Base-by-base conservation (phyloP, 306 rosid genomes). In the Cucurbita ficifolia region DNA sequence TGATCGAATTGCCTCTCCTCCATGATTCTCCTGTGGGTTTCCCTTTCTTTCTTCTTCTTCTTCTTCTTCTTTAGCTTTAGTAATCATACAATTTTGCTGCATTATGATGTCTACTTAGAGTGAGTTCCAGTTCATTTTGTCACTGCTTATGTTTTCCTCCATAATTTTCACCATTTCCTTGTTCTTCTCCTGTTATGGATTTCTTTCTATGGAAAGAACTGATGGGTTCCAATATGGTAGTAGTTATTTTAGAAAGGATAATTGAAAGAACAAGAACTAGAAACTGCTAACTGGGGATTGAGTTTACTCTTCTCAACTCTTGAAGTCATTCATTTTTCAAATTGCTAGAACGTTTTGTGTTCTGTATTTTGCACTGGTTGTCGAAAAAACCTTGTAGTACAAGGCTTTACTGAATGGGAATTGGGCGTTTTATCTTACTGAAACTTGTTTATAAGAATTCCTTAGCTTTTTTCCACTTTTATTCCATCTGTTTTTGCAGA, bases 31-130 rank as follows among this genome's bases (percentile, higher is more conserved):
- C 67, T 73, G 69, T 78, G 83, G 71, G 79, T 56, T 86, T 74
- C 80, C 74, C 77, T 81, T 51, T 55, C 80, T 73, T 81, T 81
- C 46, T 64, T 77, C 81, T 80, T 85, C 81, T 81, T 81, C 46
- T 64, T 77, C 81, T 80, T 85, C 81, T 70, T 73, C 82, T 81
- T 79, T 51, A 63, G 77, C 82, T 75, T 73, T 72, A 72, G 61
- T 59, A 78, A 77, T 79, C 73, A 19, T 65, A 50, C 56, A 82
- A 78, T 78, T 62, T 73, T 62, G 24, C 85, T 77, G 62, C 75
- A 70, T 72, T 79, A 19, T 78, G 78, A 8, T 84, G 65, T 45
- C 73, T 71, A 46, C 46, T 58, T 74, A 67, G 65, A 63, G 81
- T 80, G 81, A 75, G 17, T 76, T 51, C 77, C 78, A 77, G 19